phyloP scores from a whole-genome alignment of 345 rosid genomes.

The Populus pruinosa region DNA sequence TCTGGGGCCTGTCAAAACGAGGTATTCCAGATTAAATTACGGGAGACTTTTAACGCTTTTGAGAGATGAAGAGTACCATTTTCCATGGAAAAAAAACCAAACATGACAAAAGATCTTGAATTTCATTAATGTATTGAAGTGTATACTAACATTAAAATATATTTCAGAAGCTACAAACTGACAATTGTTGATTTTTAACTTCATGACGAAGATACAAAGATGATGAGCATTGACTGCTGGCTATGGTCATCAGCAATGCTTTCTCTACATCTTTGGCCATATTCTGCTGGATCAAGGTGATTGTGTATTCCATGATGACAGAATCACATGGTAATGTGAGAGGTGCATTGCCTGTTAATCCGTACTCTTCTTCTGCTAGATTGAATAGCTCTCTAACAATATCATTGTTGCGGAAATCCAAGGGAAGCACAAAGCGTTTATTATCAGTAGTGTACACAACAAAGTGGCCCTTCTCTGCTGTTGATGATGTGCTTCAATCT shows the following conservation, averaged over 20 bases:
- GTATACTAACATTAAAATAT: background rate
- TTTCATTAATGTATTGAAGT: background rate
- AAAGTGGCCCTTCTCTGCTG: constrained; percentile 12
- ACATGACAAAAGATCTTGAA: background rate
- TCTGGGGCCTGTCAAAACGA: background rate
- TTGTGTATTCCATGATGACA: constrained; percentile 5
- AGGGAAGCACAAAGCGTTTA: constrained; percentile 12
- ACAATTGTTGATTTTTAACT: background rate
- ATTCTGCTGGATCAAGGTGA: background rate
- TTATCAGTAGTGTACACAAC: constrained; percentile 10
- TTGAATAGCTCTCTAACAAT: constrained; percentile 14
- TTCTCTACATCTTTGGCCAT: constrained; percentile 8
- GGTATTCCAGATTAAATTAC: background rate
- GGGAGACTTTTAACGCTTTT: background rate
- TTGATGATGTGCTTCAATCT: background rate
- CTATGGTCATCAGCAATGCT: background rate
- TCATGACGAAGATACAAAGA: background rate
- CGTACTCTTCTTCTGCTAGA: constrained; percentile 17
- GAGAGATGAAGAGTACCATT: background rate
- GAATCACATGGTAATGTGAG: constrained; percentile 20
- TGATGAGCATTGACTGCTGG: background rate
- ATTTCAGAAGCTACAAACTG: constrained; percentile 2
- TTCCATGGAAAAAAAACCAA: background rate
- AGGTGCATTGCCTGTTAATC: constrained; percentile 13
- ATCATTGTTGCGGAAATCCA: constrained; percentile 5